These are phyloP conservation scores for Diplodia intermedia DNA, from an alignment of 2,329 filamentous ascomycete genomes.

Conservation along the genomic window DNA sequence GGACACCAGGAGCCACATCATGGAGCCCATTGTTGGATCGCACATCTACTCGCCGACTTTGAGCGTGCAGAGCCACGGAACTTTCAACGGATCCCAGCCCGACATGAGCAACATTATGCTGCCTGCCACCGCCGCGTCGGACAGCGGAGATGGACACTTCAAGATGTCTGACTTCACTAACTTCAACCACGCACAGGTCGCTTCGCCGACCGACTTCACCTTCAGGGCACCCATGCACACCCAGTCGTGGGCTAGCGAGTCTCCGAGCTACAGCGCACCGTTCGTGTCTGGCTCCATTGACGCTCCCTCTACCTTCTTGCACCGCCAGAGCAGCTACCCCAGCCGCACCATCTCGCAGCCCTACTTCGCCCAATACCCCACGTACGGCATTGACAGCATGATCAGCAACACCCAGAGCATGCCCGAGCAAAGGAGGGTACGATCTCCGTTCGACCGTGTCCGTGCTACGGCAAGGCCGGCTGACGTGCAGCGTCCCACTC, in stretches of 20 bases:
- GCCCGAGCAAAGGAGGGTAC: conserved; percentile 23
- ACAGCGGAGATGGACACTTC: conserved; percentile 43
- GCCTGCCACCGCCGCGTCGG: conserved; percentile 42
- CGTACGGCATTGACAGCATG: conserved; percentile 32
- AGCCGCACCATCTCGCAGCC: conserved; percentile 24
- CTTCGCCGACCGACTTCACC: conserved; percentile 35
- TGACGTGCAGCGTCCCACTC: conserved; percentile 24
- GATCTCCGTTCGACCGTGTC: conserved; percentile 18
- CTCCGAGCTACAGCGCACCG: conserved; percentile 39
- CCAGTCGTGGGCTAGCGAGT: conserved; percentile 40
- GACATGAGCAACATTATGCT: conserved; percentile 47
- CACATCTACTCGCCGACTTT: conserved; percentile 48
- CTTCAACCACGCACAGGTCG: conserved; percentile 48
- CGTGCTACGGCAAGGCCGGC: conserved; percentile 25
- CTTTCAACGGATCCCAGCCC: conserved; percentile 42
- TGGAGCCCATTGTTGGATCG: conserved; percentile 42
- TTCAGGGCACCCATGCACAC: conserved; percentile 31
- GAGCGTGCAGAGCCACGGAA: conserved; percentile 46
- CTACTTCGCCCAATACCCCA: conserved; percentile 23
- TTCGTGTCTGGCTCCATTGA: conserved; percentile 35
- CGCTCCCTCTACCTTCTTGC: conserved; percentile 21
- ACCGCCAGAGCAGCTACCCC: conserved; percentile 27
- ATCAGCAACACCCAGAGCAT: conserved; percentile 30
- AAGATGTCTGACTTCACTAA: conserved; percentile 45
- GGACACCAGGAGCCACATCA: conserved; percentile 42